Percentiles rank a stretch among this genome's conserved stretches.
Evolutionary conservation across 345 rosid species (phyloP).

Genomic region (Moringa oleifera): DNA sequence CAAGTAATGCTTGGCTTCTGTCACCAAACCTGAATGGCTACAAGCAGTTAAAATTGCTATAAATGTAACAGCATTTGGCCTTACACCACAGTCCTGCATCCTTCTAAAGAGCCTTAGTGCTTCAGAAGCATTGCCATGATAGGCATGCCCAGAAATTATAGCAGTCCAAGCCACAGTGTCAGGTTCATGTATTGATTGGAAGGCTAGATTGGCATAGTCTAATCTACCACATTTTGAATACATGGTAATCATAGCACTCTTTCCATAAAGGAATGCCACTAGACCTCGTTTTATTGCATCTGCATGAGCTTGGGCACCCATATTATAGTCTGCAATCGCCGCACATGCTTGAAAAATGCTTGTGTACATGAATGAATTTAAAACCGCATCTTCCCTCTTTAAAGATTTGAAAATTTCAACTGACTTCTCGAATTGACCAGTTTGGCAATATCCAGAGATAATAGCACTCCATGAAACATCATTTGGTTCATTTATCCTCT

Average conservation of each 20-base stretch:
- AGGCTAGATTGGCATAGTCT: conserved; percentile 49
- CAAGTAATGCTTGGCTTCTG: conserved; percentile 42
- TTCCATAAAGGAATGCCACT: conserved; percentile 48
- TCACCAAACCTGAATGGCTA: conserved; percentile 63
- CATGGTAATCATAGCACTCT: conserved; percentile 67
- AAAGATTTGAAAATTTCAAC: conserved; percentile 43
- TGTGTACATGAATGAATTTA: conserved; percentile 59
- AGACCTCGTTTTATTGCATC: conserved; percentile 64
- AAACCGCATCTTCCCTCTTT: conserved; percentile 31
- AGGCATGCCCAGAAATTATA: conserved; percentile 59
- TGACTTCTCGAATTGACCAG: conserved; percentile 47
- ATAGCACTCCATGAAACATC: conserved; percentile 72
- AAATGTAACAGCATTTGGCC: conserved; percentile 67
- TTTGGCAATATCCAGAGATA: conserved; percentile 57
- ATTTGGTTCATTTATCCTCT: conserved; percentile 52
- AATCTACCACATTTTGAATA: conserved; percentile 66
- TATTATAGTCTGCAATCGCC: conserved; percentile 47
- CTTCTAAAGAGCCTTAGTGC: conserved; percentile 51
- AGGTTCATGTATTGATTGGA: conserved; percentile 46
- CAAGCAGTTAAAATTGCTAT: conserved; percentile 67
- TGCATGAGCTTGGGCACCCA: conserved; percentile 69
- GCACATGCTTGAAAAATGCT: conserved; percentile 74
- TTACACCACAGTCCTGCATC: conserved; percentile 41
- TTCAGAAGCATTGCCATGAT: conserved; percentile 61
- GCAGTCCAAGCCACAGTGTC: conserved; percentile 83